Conservation (phyloP, 2,329 filamentous ascomycete genomes). For the Pseudocercospora eumusae region DNA sequence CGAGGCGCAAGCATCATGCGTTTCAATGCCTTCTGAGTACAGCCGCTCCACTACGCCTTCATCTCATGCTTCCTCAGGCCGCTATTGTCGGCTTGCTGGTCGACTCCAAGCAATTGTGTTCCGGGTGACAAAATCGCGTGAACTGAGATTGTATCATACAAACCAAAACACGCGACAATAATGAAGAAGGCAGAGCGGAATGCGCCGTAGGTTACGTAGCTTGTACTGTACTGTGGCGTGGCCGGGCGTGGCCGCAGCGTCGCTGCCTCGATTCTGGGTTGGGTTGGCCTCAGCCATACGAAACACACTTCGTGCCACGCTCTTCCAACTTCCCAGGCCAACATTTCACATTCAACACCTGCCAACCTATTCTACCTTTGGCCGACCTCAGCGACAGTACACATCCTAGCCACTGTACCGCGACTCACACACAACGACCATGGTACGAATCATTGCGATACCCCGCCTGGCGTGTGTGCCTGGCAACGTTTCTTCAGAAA, state of each 20-base stretch:
- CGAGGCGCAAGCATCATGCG: conserved; percentile 22
- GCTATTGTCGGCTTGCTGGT: conserved; percentile 13
- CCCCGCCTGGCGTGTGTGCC: conserved; percentile 25
- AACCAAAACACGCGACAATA: neutral
- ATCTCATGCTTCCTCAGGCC: conserved; percentile 12
- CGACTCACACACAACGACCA: conserved; percentile 25
- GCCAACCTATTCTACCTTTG: conserved; percentile 2
- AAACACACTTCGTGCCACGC: neutral
- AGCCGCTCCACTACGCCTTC: conserved; percentile 11
- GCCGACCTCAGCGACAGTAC: conserved; percentile 4
- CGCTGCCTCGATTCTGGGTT: neutral
- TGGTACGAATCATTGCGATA: conserved; percentile 33
- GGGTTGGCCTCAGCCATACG: neutral
- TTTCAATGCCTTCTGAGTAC: conserved; percentile 7
- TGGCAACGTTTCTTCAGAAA: conserved; percentile 11
- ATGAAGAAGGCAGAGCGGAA: neutral
- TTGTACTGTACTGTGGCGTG: conserved; percentile 4
- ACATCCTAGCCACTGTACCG: neutral
- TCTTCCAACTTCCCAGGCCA: conserved; percentile 13
- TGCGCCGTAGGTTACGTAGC: conserved; percentile 5
- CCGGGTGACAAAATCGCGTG: neutral
- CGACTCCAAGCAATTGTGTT: neutral
- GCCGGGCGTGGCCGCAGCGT: conserved; percentile 7
- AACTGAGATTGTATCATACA: neutral
- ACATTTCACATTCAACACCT: conserved; percentile 12